Base-by-base conservation (phyloP, 352 stramenopile species). In the Nothophytophthora sp. region DNA sequence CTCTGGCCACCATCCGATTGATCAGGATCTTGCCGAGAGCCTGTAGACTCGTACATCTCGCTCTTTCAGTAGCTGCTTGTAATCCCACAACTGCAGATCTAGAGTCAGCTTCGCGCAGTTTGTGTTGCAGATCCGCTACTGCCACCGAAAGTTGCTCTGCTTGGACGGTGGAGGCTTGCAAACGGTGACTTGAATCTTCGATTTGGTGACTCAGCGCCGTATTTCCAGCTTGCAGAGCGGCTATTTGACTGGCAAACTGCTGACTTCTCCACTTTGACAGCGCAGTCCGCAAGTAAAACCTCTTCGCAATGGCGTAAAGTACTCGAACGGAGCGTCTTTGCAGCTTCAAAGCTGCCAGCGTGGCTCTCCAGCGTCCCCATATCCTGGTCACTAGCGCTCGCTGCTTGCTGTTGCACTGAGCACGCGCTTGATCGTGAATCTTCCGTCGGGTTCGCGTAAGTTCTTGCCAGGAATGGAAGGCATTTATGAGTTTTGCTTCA, bases 391-490 rank as follows among this genome's bases (percentile, higher is more conserved):
- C 19, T 9, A 57, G 18, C n/a, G 11, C 9, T 23, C 28, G 38
- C 18, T 24, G 45, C 18, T 61, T 64, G 2, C 22, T 49, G 10
- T 27, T 32, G 37, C 50, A 53, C 4, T 33, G 47, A 18, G 46
- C 24, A 2, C 47, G 18, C 6, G 54, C 60, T 40, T 47, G 30
- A 15, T 16, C 29, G 11, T 40, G 55, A 28, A 42, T 37, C 10
- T 8, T 18, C 13, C 32, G 35, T 33, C 55, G 63, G 0, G 28
- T 10, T 8, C n/a, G 19, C 6, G 33, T 24, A 11, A 52, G 6
- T 11, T 60, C n/a, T 42, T 64, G 63, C 73, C 67, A 85, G 0
- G 46, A 49, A 7, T 34, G 18, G 33, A 87, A 77, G 20, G 39
- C 63, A 19, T 55, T 58, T 19, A 63, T 28, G 5, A 79, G 25